A percentile compares a stretch with the other conserved stretches of the same genome.
Evolutionary conservation across 257 asterid species (phyloP).

Genomic region (Jacaranda copaia): DNA sequence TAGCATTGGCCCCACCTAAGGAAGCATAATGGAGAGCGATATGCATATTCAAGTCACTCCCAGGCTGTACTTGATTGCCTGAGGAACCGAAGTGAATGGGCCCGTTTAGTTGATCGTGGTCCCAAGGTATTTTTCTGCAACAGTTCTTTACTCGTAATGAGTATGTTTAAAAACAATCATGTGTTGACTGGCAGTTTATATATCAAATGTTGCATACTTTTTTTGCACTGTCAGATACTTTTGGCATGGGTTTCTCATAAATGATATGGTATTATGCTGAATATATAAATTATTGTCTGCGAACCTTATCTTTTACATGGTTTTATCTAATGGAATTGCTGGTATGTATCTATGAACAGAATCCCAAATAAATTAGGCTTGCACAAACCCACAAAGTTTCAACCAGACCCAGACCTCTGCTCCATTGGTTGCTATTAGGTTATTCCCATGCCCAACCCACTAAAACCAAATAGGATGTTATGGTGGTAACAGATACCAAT

Average conservation of each 20-base stretch:
- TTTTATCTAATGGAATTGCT: background rate
- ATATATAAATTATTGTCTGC: background rate
- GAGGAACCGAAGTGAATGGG: constrained; percentile 97
- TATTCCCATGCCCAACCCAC: background rate
- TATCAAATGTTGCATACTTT: constrained; percentile 2
- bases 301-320: background rate
- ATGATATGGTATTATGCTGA: background rate
- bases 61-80: constrained; percentile 98
- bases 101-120: constrained; percentile 96
- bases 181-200: constrained; percentile 3
- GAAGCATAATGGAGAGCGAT: constrained; percentile 96
- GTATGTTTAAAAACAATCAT: constrained; percentile 8
- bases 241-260: constrained; percentile 5
- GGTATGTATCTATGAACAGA: background rate
- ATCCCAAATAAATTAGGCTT: background rate
- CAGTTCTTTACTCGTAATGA: constrained; percentile 13
- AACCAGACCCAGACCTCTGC: background rate
- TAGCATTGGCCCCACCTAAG: constrained; percentile 97
- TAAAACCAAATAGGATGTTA: background rate
- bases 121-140: constrained; percentile 67
- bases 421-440: background rate
- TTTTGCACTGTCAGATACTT: constrained; percentile 15
- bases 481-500: background rate
- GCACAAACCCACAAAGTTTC: background rate
- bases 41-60: constrained; percentile 95